Evolutionary conservation across 371 early-diverging fungal species (phyloP).

Genomic region (Dichotomocladium elegans): DNA sequence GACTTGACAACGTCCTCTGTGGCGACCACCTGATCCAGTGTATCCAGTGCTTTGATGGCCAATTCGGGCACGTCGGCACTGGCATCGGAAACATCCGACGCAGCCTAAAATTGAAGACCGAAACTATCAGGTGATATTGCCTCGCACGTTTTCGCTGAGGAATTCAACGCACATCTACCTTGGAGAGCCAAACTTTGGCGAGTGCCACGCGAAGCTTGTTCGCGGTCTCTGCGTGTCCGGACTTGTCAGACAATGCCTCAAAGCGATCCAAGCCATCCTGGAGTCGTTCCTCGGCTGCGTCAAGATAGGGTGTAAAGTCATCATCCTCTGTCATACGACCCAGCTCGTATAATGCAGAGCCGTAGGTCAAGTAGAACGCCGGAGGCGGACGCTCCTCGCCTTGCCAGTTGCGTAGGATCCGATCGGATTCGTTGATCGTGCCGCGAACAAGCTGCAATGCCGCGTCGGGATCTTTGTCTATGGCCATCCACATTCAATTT

Average conservation of each 20-base stretch:
- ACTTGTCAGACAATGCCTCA: constrained; percentile 10
- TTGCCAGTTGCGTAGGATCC: constrained; percentile 56
- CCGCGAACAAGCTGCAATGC: constrained; percentile 49
- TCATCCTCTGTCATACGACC: constrained; percentile 44
- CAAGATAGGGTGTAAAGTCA: constrained; percentile 38
- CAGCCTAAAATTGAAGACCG: constrained; percentile 8
- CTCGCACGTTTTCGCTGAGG: neutral
- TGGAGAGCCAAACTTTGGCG: constrained; percentile 37
- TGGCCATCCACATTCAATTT: neutral
- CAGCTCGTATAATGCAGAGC: constrained; percentile 52
- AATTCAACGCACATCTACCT: constrained; percentile 24
- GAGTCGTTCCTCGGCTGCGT: constrained; percentile 45
- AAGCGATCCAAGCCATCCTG: constrained; percentile 23
- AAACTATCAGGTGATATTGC: neutral
- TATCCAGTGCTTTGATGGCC: constrained; percentile 19
- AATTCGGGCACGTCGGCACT: constrained; percentile 21
- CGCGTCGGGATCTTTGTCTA: constrained; percentile 23
- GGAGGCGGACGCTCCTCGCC: constrained; percentile 29
- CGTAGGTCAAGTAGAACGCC: constrained; percentile 53
- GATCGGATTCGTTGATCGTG: constrained; percentile 59
- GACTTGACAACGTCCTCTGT: neutral
- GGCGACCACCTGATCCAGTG: constrained; percentile 10
- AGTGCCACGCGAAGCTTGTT: constrained; percentile 28
- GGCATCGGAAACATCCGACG: constrained; percentile 16
- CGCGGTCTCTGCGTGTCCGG: constrained; percentile 6